Conservation (phyloP, 768 basidiomycete genomes). For the Trametes punicea region DNA sequence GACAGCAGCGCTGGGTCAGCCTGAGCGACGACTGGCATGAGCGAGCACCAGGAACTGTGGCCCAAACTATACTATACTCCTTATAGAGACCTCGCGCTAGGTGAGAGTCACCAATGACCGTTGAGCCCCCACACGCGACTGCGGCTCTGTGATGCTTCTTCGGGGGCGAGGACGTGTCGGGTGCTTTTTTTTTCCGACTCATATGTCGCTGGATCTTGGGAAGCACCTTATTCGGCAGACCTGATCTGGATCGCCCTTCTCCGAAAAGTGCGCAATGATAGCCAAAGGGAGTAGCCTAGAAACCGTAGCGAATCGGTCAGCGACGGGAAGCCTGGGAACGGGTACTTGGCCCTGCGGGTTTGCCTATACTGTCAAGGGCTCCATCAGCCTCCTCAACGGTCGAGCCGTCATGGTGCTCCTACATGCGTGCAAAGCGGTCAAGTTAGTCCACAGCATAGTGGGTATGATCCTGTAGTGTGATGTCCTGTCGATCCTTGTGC, state of each 20-base stretch:
- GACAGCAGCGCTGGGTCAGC: background rate
- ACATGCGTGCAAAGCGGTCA: too few species aligned
- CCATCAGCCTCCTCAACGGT: too few species aligned
- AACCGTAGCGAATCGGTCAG: background rate
- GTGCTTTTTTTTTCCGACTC: background rate
- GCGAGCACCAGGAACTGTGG: background rate
- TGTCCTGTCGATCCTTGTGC: too few species aligned
- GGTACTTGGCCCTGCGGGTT: too few species aligned
- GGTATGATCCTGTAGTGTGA: too few species aligned
- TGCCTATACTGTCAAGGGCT: too few species aligned
- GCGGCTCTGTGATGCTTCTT: conserved; percentile 23
- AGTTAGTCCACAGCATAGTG: too few species aligned
- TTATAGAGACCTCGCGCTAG: conserved; percentile 70
- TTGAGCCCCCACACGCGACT: conserved; percentile 26
- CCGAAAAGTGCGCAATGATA: conserved; percentile 72
- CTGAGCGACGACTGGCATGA: background rate
- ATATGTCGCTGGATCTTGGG: background rate
- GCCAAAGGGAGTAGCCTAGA: conserved; percentile 62
- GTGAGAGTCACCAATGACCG: conserved; percentile 55
- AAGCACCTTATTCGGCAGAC: background rate
- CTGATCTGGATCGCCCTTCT: conserved; percentile 36
- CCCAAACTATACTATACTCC: conserved; percentile 39
- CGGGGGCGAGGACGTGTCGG: conserved; percentile 23
- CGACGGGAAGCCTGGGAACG: background rate
- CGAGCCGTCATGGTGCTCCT: too few species aligned